Base-by-base conservation (phyloP, 257 asterid species). In the Leptodermis oblonga region DNA sequence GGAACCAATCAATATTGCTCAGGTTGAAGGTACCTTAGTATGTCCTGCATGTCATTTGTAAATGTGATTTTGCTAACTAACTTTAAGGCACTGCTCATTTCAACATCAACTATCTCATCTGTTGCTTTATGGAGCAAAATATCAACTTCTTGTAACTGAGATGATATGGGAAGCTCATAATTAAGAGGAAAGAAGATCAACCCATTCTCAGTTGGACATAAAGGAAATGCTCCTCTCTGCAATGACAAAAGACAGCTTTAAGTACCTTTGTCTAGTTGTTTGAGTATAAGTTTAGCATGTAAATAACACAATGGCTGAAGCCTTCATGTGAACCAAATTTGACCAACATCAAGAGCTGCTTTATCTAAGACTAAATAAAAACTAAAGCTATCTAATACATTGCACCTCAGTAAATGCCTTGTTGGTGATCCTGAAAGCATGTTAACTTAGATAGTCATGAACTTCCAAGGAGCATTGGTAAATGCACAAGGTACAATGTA, bases 211-310 rank as follows among this genome's bases (percentile, higher is more conserved):
- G 97, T 87, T 77, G 96, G 93, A 58, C 73, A 46, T 80, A 85
- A 45, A 28, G 99, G 97, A 76, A 94, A 86, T 78, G 97, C 97
- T 54, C 97, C 99, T 81, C 99, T 91, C 97, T 94, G 94, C 86
- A 81, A 76, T 75, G 51, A 26, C 68, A 70, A 31, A 81, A 31
- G 58, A 34, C 36, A 42, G 59, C 59, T n/a, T 56, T 51, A 72
- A 53, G 58, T 20, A 26, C 11, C 20, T 53, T 34, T 22, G n/a
- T 30, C 41, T 17, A 18, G 8, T 9, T 37, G 31, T 46, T 41
- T 6, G 9, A 3, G 39, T 64, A 34, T 23, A 31, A 68, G 62
- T 23, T 26, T 43, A 41, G 17, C 54, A 13, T 41, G 55, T 31
- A 67, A 67, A 48, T 25, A 30, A 41, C 17, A 5, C 6, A 22